Conservation (phyloP, 306 rosid species). For the Medicago truncatula region DNA sequence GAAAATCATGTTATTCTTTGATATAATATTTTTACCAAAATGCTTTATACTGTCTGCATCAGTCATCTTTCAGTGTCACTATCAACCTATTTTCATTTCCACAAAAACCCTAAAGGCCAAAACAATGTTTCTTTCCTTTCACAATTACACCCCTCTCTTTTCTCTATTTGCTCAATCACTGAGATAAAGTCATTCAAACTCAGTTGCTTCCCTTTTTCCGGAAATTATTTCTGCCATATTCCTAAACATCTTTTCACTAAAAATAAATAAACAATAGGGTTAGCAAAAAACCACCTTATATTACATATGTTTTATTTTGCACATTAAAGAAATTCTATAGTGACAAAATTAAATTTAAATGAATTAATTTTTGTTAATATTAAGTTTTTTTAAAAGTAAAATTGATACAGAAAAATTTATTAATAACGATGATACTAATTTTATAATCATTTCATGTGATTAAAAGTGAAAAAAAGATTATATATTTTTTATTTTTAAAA, state of each 20-base stretch:
- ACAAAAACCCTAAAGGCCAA: conserved; percentile 59
- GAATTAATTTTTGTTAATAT: no score
- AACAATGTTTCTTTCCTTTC: conserved; percentile 40
- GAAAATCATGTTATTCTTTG: conserved; percentile 74
- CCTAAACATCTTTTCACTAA: conserved; percentile 24
- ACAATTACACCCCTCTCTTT: conserved; percentile 34
- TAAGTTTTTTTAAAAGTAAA: no score
- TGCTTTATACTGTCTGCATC: conserved; percentile 69
- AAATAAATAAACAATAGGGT: neutral
- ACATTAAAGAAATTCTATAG: no score
- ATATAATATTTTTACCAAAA: conserved; percentile 27
- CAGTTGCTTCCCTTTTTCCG: conserved; percentile 46
- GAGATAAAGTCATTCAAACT: conserved; percentile 21
- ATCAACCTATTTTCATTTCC: conserved; percentile 66
- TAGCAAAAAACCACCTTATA: no score
- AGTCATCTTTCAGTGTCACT: conserved; percentile 55
- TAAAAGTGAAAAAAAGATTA: no score
- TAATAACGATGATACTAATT: no score
- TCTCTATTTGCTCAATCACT: conserved; percentile 36
- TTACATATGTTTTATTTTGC: no score
- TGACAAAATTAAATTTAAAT: no score
- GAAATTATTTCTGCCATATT: conserved; percentile 43
- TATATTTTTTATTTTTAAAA: no score
- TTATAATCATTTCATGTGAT: no score
- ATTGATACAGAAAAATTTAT: no score